Conservation (phyloP, 768 basidiomycete species). For the Gloeopeniophorella convolvens region DNA sequence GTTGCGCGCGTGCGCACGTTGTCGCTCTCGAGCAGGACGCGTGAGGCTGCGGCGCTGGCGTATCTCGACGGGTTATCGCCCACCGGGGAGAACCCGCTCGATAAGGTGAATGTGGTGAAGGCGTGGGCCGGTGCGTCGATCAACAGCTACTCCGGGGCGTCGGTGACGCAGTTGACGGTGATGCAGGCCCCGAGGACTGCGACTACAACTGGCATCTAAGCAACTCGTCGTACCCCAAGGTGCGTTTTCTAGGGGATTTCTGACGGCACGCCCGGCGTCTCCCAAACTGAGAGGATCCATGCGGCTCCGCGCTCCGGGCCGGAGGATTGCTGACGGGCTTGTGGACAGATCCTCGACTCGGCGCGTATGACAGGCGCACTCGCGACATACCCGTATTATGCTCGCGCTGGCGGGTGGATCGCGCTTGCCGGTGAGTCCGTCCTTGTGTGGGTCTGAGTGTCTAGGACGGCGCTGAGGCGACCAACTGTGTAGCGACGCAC, state of each 20-base stretch:
- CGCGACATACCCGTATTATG: slow-evolving; percentile 48
- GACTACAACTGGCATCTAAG: slow-evolving; percentile 74
- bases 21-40: slow-evolving; percentile 2
- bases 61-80: slow-evolving; percentile 19
- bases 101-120: slow-evolving; percentile 13
- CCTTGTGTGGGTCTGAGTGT: neutral
- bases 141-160: too few relatives aligned
- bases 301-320: too few relatives aligned
- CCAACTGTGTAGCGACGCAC: too few relatives aligned
- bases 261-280: neutral
- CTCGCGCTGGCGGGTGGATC: slow-evolving; percentile 54
- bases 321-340: neutral
- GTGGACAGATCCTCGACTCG: slow-evolving; percentile 28
- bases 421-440: slow-evolving; percentile 40
- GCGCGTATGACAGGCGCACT: slow-evolving; percentile 42
- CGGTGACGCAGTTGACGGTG: neutral
- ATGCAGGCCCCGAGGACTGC: slow-evolving; percentile 58
- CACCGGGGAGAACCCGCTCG: slow-evolving; percentile 23
- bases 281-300: too few relatives aligned
- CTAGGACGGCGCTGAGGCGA: slow-evolving; percentile 31
- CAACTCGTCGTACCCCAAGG: slow-evolving; percentile 79
- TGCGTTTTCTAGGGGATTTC: slow-evolving; percentile 24
- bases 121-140: slow-evolving; percentile 19
- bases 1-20: slow-evolving; percentile 4
- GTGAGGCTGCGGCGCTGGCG: neutral